A percentile compares a stretch with the other conserved stretches of the same genome.
Conservation (phyloP, 1,284 basidiomycete species). For the Neolentinus lepideus region DNA sequence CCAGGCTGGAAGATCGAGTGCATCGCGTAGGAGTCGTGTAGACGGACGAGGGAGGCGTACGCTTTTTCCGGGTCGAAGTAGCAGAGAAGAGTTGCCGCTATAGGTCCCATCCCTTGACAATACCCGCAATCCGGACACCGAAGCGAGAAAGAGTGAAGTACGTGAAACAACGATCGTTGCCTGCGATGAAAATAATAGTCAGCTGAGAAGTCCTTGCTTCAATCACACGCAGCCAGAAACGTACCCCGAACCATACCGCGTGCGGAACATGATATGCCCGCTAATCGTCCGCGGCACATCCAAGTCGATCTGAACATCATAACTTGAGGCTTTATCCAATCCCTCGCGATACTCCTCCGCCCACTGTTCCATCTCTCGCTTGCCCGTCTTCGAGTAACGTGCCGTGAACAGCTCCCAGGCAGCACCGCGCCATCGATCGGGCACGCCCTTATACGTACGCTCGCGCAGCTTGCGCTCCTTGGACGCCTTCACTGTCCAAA, state of each 20-base stretch:
- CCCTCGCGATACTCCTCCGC: slow-evolving; percentile 54
- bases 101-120: slow-evolving; percentile 98
- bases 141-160: slow-evolving; percentile 88
- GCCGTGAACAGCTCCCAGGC: slow-evolving; percentile 83
- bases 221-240: slow-evolving; percentile 18
- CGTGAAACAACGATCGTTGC: slow-evolving; percentile 91
- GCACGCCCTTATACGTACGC: slow-evolving; percentile 92
- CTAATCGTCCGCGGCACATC: slow-evolving; percentile 97
- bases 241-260: slow-evolving; percentile 90
- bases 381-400: slow-evolving; percentile 37
- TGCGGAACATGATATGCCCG: slow-evolving; percentile 92
- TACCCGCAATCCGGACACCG: slow-evolving; percentile 88
- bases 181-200: slow-evolving; percentile 29
- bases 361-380: slow-evolving; percentile 33
- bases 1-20: slow-evolving; percentile 90
- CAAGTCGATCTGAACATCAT: slow-evolving; percentile 97
- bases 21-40: slow-evolving; percentile 87
- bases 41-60: slow-evolving; percentile 75
- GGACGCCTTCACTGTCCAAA: slow-evolving; percentile 62
- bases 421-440: slow-evolving; percentile 91
- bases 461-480: slow-evolving; percentile 62
- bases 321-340: slow-evolving; percentile 74
- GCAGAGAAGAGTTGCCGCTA: slow-evolving; percentile 90
- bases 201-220: neutral
- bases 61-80: slow-evolving; percentile 89